Evolutionary conservation across 2,329 filamentous ascomycete genomes (phyloP), one percentile per base, ranked within the genome.

Genomic region (Parastagonospora avenae): DNA sequence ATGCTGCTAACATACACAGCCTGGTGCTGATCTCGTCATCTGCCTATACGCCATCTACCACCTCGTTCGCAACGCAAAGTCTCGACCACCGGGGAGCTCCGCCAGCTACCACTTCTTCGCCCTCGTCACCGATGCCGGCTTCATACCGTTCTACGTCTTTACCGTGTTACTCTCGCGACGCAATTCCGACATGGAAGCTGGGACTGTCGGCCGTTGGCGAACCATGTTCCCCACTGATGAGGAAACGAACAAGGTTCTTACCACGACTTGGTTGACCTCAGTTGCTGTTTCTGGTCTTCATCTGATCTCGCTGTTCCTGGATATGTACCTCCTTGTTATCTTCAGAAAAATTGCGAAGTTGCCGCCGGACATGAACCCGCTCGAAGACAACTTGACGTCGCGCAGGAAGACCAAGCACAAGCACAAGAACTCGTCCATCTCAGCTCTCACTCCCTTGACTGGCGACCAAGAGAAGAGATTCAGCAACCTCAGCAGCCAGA

Each of bases 301-400:
- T 69, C 64, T 89, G 0, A 57, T 91, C 8, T 90, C 90, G 1
- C 74, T 94, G 1, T 73, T 79, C 14, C 77, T 95, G 31, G 90
- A 90, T 4, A 70, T 90, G 29, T 97, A 89, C 76, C 80, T 97
- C 24, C 85, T 86, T 12, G 71, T 90, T 45, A 84, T 89, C 61
- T 97, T 97, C 83, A 85, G 87, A 35, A 88, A 89, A 67, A 97
- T 97, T 64, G 81, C 86, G 4, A 79, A 82, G 15, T 82, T 97
- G 71, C 93, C 93, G 5, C 92, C 93, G 0, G 93, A 97, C 67
- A 91, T 96, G 89, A 97, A 97, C 70, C 93, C 93, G 1, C 80
- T 97, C 11, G 92, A 97, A 70, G 85, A 90, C 59, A 87, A 93
- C 64, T 77, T 96, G 50, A 97, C 92, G 1, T 86, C 90, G 9